Conservation (phyloP, 1,284 basidiomycete species). For the Irpex lacteus region DNA sequence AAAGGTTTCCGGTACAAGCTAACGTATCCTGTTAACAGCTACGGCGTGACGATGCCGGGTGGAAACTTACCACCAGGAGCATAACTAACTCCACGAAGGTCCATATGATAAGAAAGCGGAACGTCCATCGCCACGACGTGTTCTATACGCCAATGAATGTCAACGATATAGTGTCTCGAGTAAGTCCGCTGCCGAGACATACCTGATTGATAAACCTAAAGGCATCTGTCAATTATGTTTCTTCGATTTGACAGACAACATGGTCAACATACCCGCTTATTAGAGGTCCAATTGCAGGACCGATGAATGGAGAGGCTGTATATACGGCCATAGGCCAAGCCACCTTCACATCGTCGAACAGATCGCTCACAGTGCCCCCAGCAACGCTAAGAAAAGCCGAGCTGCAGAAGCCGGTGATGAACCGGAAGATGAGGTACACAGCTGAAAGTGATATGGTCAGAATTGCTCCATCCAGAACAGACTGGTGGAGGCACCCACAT, state of each 20-base stretch:
- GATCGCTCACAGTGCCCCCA: conserved; percentile 78
- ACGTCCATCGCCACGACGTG: conserved; percentile 78
- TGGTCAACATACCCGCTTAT: conserved; percentile 49
- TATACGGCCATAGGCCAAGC: conserved; percentile 81
- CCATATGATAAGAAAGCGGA: conserved; percentile 67
- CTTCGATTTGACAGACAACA: background rate
- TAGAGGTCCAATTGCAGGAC: conserved; percentile 66
- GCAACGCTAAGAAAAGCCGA: conserved; percentile 79
- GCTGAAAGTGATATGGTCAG: conserved; percentile 27
- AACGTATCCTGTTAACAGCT: background rate
- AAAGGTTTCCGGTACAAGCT: conserved; percentile 78
- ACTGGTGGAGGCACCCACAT: conserved; percentile 24
- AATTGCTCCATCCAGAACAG: background rate
- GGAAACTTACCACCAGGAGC: conserved; percentile 42
- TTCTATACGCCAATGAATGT: conserved; percentile 34
- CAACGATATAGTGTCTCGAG: too few relatives aligned
- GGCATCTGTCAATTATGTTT: background rate
- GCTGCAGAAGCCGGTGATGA: conserved; percentile 67
- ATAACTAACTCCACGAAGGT: conserved; percentile 44
- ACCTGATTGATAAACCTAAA: conserved; percentile 45
- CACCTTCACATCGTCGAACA: conserved; percentile 64
- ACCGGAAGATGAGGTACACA: conserved; percentile 67
- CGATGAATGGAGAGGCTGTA: conserved; percentile 68
- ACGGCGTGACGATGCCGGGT: background rate
- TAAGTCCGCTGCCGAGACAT: background rate